Conservation (phyloP, 2,329 filamentous ascomycete genomes). For the Chaetomiaceae sp. region DNA sequence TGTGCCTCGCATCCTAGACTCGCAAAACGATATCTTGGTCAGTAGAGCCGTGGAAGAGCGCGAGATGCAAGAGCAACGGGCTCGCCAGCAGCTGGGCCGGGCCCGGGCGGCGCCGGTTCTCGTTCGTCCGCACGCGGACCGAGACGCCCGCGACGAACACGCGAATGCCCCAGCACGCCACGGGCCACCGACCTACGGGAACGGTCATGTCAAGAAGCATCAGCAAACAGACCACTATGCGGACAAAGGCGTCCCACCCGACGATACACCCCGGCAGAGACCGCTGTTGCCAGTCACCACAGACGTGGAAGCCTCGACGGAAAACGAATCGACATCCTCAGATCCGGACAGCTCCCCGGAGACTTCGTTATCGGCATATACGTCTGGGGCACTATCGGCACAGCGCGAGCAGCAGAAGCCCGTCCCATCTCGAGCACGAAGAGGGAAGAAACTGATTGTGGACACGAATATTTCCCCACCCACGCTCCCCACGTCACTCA, state of each 20-base stretch:
- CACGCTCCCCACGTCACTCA: no score
- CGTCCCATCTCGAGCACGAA: no score
- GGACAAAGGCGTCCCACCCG: neutral
- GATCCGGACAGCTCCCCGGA: neutral
- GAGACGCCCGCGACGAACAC: neutral
- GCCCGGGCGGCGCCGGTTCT: constrained; percentile 5
- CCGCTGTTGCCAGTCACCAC: neutral
- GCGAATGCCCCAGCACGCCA: no score
- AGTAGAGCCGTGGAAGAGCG: constrained; percentile 9
- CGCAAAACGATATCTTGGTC: constrained; percentile 7
- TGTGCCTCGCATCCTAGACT: constrained; percentile 6
- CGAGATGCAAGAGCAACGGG: constrained; percentile 5
- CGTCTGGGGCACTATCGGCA: neutral
- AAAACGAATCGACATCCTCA: constrained; percentile 3
- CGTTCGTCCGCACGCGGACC: neutral
- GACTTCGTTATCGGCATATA: neutral
- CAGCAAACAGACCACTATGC: neutral
- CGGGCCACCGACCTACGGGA: no score
- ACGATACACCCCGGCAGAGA: neutral
- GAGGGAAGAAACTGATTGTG: no score
- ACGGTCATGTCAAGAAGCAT: no score
- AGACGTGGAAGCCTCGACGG: neutral
- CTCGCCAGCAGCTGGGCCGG: neutral
- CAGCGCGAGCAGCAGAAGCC: no score
- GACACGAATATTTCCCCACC: no score